These are phyloP conservation scores for Kluyveromyces siamensis DNA, from an alignment of 805 yeast species.

Conservation along the genomic window DNA sequence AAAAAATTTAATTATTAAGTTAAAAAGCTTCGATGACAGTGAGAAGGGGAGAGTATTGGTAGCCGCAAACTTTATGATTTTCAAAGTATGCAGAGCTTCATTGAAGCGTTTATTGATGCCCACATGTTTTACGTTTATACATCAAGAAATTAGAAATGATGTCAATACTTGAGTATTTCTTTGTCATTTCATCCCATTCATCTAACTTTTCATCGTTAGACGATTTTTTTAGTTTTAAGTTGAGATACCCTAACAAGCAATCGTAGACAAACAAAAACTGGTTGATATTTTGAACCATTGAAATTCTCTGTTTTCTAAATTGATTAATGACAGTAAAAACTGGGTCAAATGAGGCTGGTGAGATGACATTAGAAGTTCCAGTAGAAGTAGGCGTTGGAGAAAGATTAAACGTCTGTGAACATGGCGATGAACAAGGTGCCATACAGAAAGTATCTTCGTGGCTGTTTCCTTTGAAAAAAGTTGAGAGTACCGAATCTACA, in stretches of 20 bases:
- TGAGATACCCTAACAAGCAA: constrained; percentile 29
- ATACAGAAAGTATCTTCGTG: background rate
- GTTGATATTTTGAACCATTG: constrained; percentile 77
- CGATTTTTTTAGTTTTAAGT: background rate
- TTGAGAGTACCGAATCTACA: constrained; percentile 49
- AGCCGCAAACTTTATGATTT: background rate
- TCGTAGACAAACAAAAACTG: constrained; percentile 74
- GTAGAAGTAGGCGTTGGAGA: background rate
- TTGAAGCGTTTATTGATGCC: background rate
- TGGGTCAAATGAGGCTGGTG: constrained; percentile 34
- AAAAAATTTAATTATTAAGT: no score
- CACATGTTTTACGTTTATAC: background rate
- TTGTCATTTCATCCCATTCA: constrained; percentile 1
- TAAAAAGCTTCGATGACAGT: no score
- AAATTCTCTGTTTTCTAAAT: constrained; percentile 64
- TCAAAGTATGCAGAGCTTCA: background rate
- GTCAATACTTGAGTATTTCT: constrained; percentile 3
- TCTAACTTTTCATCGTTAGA: background rate
- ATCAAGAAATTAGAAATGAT: constrained; percentile 8
- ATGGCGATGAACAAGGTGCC: background rate
- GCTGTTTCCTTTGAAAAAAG: constrained; percentile 15
- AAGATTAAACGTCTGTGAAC: background rate
- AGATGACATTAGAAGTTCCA: background rate
- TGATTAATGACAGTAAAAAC: constrained; percentile 54
- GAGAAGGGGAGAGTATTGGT: background rate